Evolutionary conservation across 805 yeast species (phyloP).

Genomic region (Sugiyamaella lignohabitans): DNA sequence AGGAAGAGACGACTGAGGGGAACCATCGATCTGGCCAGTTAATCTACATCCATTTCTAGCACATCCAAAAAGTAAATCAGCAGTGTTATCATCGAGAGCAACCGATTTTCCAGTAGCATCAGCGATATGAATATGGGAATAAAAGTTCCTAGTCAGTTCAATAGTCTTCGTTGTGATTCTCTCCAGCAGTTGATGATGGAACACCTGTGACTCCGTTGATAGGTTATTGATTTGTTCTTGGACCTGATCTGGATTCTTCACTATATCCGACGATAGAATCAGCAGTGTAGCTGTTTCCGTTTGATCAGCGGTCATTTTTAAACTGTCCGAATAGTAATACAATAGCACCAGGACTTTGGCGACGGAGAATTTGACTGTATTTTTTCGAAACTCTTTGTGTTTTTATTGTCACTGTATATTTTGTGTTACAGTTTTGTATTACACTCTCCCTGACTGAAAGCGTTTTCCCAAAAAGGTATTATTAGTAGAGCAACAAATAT

Average conservation of each 20-base stretch:
- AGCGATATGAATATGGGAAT: conserved; percentile 25
- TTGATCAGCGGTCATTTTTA: conserved; percentile 9
- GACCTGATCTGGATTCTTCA: conserved; percentile 9
- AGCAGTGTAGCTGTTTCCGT: conserved; percentile 1
- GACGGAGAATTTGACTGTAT: neutral
- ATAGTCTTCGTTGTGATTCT: conserved; percentile 31
- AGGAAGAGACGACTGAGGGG: conserved; percentile 35
- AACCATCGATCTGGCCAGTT: conserved; percentile 24
- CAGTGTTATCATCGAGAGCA: conserved; percentile 18
- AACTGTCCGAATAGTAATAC: neutral
- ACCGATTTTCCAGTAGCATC: conserved; percentile 19
- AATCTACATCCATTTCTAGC: conserved; percentile 30
- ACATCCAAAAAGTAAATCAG: conserved; percentile 26
- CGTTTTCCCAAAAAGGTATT: too few relatives aligned
- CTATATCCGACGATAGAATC: conserved; percentile 12
- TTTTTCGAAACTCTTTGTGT: neutral
- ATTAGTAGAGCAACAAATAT: too few relatives aligned
- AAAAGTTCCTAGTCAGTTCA: conserved; percentile 25
- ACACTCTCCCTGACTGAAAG: too few relatives aligned
- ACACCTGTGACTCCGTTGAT: conserved; percentile 2
- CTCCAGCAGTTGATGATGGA: conserved; percentile 34
- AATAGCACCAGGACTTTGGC: neutral
- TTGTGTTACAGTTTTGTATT: too few relatives aligned
- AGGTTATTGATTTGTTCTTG: conserved; percentile 6
- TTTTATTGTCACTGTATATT: too few relatives aligned